Percentiles rank a stretch among this genome's conserved stretches.
Evolutionary conservation across 306 rosid genomes (phyloP).

Genomic region (Trichosanthes truncata): DNA sequence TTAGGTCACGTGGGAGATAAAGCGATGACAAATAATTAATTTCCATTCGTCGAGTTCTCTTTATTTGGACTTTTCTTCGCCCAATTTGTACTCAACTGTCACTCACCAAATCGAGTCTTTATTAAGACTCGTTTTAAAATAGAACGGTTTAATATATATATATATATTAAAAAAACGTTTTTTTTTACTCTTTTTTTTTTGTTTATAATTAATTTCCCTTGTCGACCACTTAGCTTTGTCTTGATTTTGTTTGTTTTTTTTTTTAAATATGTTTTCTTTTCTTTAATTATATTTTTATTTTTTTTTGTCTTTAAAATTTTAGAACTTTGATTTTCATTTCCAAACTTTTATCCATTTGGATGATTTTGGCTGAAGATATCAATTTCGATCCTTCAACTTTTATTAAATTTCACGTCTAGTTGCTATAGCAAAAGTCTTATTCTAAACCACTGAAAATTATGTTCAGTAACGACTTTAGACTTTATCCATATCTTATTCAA

Average conservation of each 20-base stretch:
- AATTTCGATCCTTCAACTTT: background rate
- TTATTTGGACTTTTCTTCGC: constrained; percentile 1
- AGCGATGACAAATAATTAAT: background rate
- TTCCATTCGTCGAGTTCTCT: background rate
- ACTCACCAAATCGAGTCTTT: background rate
- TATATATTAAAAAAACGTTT: background rate
- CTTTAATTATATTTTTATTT: background rate
- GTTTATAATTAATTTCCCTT: background rate
- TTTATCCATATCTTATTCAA: too few species aligned
- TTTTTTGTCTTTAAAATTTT: background rate
- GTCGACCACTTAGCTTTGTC: background rate
- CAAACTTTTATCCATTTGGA: background rate
- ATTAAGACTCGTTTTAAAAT: background rate
- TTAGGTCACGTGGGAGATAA: background rate
- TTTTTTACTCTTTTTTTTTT: background rate
- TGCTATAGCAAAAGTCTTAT: too few species aligned
- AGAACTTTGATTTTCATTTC: background rate
- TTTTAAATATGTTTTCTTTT: background rate
- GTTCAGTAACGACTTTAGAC: too few species aligned
- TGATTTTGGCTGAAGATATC: background rate
- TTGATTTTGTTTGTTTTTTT: background rate
- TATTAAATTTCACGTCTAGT: background rate
- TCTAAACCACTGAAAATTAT: too few species aligned
- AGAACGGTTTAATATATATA: too few species aligned
- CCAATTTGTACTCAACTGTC: background rate